Evolutionary conservation across 495 filamentous ascomycete genomes (phyloP).

Genomic region (Lophiostoma macrostomum): DNA sequence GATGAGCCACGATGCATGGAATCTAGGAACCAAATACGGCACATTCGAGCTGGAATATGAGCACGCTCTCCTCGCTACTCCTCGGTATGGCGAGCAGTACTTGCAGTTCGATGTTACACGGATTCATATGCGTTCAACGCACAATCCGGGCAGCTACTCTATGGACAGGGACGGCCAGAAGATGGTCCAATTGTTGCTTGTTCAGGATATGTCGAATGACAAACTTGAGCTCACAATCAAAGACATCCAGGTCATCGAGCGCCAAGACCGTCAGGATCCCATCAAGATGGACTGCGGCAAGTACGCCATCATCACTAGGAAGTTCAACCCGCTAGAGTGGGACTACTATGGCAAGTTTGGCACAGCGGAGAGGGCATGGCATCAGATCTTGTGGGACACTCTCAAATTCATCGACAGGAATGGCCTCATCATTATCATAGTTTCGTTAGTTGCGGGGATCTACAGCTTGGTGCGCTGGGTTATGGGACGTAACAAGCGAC

Average conservation of each 20-base stretch:
- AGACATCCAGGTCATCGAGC: slow-evolving; percentile 18
- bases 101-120: slow-evolving; percentile 21
- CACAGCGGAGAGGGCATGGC: slow-evolving; percentile 1
- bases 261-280: slow-evolving; percentile 4
- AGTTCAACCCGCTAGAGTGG: slow-evolving; percentile 24
- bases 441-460: background rate
- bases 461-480: slow-evolving; percentile 2
- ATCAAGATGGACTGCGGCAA: slow-evolving; percentile 23
- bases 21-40: slow-evolving; percentile 19
- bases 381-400: background rate
- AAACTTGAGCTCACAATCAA: slow-evolving; percentile 10
- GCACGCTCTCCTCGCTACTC: slow-evolving; percentile 9
- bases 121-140: slow-evolving; percentile 7
- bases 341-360: slow-evolving; percentile 26
- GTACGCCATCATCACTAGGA: slow-evolving; percentile 3
- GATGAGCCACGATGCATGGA: slow-evolving; percentile 12
- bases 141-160: slow-evolving; percentile 4
- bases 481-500: background rate
- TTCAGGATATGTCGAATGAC: background rate
- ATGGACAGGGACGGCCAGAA: slow-evolving; percentile 24
- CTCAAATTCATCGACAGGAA: slow-evolving; percentile 1
- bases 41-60: slow-evolving; percentile 18
- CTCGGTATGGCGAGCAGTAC: background rate
- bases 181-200: slow-evolving; percentile 21
- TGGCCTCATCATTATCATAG: slow-evolving; percentile 2